Base-by-base conservation (phyloP, 2,329 filamentous ascomycete species). In the Tolypocladium album region DNA sequence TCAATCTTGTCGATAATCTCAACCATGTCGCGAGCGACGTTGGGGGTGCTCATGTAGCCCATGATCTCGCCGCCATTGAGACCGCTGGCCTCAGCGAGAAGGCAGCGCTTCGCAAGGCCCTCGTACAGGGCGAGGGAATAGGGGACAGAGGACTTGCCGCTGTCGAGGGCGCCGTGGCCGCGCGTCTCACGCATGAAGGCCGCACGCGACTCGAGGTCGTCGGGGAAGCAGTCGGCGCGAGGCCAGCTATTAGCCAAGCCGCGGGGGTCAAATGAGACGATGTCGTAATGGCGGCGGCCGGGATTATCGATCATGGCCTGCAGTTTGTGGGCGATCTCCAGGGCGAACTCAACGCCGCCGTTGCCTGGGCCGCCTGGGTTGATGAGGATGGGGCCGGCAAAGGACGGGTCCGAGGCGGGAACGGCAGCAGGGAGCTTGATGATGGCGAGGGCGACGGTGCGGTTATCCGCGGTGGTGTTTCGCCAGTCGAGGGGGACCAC, bases 291-390 rank as follows among this genome's bases (percentile, higher is more conserved):
- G 7, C 67, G 68, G 34, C 61, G 64, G 24, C 67, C 69, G 4
- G 67, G 66, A 13, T 60, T 66, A 52, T 72, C 70, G 4, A 66
- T 55, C 9, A 65, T 60, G 38, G 58, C 39, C 52, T 72, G 76
- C 13, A 78, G 60, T n/a, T 57, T 24, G 2, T 55, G 60, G n/a
- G 70, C 76, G 3, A 34, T 45, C 1, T 6, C 3, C 9, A 71
- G 64, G 7, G 73, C 39, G 15, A 71, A 63, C 0, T 38, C 42
- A 3, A 78, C 70, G 11, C 78, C 78, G 0, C 74, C 75, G 24
- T 68, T 73, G 36, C 77, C 75, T 0, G 78, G 78, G 0, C 78
- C 78, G 50, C 78, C 78, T 0, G 77, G 77, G 67, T 79, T 79
- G 55, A 67, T 65, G 63, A 80, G 69, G 50, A 79, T 68, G 56